These are phyloP conservation scores for Hymenoscyphus fraxineus DNA, from an alignment of 2,329 filamentous ascomycete species.

Conservation along the genomic window DNA sequence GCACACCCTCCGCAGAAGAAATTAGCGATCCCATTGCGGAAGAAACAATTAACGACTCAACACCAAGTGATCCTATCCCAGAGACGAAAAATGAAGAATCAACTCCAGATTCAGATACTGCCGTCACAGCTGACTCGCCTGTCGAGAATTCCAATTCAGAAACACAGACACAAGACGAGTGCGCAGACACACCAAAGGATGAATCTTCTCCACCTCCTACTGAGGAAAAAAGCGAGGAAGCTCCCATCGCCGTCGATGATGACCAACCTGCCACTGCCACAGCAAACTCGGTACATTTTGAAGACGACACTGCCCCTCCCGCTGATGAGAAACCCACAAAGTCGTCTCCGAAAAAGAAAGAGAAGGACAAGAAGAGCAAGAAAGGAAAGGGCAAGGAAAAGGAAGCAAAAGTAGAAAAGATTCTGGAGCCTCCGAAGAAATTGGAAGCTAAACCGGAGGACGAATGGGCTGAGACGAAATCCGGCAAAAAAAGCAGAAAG, in stretches of 20 bases:
- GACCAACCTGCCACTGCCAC: constrained; percentile 1
- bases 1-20: neutral
- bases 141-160: neutral
- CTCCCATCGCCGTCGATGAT: neutral
- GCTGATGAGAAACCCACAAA: constrained; percentile 10
- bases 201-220: neutral
- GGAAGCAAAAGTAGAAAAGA: constrained; percentile 4
- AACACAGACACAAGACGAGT: neutral
- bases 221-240: neutral
- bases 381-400: constrained; percentile 5
- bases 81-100: neutral
- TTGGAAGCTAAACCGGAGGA: neutral
- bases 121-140: no score
- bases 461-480: neutral
- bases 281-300: constrained; percentile 19
- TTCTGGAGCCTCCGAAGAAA: neutral
- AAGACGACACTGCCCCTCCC: constrained; percentile 16
- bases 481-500: constrained; percentile 13
- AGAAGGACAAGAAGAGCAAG: constrained; percentile 10
- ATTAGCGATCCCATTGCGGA: neutral
- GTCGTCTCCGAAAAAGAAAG: constrained; percentile 6
- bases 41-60: neutral
- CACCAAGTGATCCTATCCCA: neutral
- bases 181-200: constrained; percentile 4
- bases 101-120: neutral